A percentile compares a stretch with the other conserved stretches of the same genome.
phyloP scores from a whole-genome alignment of 2,329 filamentous ascomycete species.

The Shiraia sp. region DNA sequence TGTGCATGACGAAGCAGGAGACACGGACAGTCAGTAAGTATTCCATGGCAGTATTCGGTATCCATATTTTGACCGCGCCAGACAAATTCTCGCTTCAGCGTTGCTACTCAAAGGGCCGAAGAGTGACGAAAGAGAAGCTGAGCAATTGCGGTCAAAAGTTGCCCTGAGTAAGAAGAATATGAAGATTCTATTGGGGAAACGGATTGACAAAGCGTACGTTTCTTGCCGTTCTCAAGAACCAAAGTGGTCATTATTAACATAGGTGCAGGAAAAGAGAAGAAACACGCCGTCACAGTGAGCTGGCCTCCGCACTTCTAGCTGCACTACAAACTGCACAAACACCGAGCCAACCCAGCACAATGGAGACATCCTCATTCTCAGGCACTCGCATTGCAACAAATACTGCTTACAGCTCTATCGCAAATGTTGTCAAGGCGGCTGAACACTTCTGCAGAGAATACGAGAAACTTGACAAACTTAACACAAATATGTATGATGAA shows the following conservation, averaged over 20 bases:
- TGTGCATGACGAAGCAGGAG: conserved; percentile 10
- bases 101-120: conserved; percentile 23
- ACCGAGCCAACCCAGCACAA: too few relatives aligned
- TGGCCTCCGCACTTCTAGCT: conserved; percentile 19
- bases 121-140: conserved; percentile 23
- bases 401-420: conserved; percentile 12
- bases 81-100: conserved; percentile 23
- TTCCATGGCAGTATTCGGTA: neutral
- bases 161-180: conserved; percentile 18
- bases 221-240: neutral
- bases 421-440: conserved; percentile 19
- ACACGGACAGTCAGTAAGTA: conserved; percentile 33
- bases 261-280: conserved; percentile 18
- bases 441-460: conserved; percentile 28
- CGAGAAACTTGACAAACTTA: conserved; percentile 24
- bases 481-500: conserved; percentile 18
- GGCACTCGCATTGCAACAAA: conserved; percentile 21
- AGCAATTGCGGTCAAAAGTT: conserved; percentile 24
- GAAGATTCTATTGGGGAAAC: conserved; percentile 21
- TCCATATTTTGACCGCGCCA: conserved; percentile 9
- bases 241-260: neutral
- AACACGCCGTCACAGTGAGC: conserved; percentile 22
- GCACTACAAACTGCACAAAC: conserved; percentile 20
- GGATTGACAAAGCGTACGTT: conserved; percentile 25
- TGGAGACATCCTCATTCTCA: conserved; percentile 8